These are phyloP conservation scores for Chaetomium sp. DNA, from an alignment of 2,329 filamentous ascomycete genomes.

Conservation along the genomic window DNA sequence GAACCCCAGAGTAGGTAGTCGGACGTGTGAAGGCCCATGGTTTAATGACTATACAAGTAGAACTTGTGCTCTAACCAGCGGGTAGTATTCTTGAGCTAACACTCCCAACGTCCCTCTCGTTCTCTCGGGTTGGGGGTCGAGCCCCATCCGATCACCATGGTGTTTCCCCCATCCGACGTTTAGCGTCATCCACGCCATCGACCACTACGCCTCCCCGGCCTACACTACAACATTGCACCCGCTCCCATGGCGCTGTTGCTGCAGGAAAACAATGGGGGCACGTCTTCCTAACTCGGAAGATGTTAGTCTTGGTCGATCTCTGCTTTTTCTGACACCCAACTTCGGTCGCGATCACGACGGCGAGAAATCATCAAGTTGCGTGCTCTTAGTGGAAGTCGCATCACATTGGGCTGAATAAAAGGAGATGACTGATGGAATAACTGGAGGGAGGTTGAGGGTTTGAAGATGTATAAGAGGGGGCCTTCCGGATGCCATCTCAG, in stretches of 20 bases:
- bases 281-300: slow-evolving; percentile 1
- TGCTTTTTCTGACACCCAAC: neutral
- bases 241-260: neutral
- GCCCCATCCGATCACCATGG: neutral
- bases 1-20: neutral
- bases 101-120: neutral
- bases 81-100: neutral
- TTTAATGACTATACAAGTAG: neutral
- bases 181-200: neutral
- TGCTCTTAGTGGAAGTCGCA: slow-evolving; percentile 10
- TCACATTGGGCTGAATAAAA: neutral
- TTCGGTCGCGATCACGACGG: neutral
- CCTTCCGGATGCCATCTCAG: neutral
- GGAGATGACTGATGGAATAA: neutral
- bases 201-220: neutral
- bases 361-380: slow-evolving; percentile 11
- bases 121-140: neutral
- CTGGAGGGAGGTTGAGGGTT: neutral
- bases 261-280: neutral
- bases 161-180: neutral
- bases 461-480: slow-evolving; percentile 8
- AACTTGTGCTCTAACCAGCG: neutral
- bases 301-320: slow-evolving; percentile 12
- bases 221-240: slow-evolving; percentile 3
- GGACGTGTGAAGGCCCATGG: neutral